Percentiles rank a stretch among this genome's conserved stretches.
phyloP scores from a whole-genome alignment of 148 eudicot species.

The Linanthus parryae region DNA sequence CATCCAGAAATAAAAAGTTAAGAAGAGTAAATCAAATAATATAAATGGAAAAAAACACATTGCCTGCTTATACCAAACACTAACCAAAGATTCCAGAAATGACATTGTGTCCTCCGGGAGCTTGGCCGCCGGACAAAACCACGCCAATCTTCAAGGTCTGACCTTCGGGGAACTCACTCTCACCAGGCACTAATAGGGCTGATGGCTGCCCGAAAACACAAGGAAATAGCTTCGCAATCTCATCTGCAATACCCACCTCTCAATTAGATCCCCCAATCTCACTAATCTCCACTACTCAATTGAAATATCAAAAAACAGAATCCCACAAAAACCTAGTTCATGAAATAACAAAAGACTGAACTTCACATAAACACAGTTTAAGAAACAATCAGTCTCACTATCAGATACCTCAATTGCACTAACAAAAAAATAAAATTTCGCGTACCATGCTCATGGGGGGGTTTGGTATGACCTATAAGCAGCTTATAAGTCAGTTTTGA shows the following conservation, averaged over 20 bases:
- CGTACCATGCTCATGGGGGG: too few species aligned
- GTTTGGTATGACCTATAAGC: too few species aligned
- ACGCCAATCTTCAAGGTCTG: slow-evolving; percentile 81
- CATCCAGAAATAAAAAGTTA: background rate
- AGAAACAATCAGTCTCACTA: too few species aligned
- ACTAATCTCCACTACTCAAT: background rate
- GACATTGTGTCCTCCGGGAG: slow-evolving; percentile 99
- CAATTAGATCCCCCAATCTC: slow-evolving; percentile 2
- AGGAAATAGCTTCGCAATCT: slow-evolving; percentile 88
- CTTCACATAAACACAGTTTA: too few species aligned
- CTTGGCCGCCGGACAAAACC: slow-evolving; percentile 95
- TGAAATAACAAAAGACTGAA: too few species aligned
- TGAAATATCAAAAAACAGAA: background rate
- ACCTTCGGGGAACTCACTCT: slow-evolving; percentile 29
- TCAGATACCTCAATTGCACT: too few species aligned
- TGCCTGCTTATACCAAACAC: slow-evolving; percentile 16
- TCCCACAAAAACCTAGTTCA: too few species aligned
- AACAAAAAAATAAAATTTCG: too few species aligned
- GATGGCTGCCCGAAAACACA: slow-evolving; percentile 86
- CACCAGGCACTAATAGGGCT: slow-evolving; percentile 57
- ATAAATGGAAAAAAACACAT: background rate
- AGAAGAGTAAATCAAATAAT: background rate
- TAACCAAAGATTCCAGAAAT: slow-evolving; percentile 93
- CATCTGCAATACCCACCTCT: slow-evolving; percentile 48
- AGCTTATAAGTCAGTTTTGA: too few species aligned